Conservation (phyloP, 2,329 filamentous ascomycete genomes). For the Tolypocladium album region DNA sequence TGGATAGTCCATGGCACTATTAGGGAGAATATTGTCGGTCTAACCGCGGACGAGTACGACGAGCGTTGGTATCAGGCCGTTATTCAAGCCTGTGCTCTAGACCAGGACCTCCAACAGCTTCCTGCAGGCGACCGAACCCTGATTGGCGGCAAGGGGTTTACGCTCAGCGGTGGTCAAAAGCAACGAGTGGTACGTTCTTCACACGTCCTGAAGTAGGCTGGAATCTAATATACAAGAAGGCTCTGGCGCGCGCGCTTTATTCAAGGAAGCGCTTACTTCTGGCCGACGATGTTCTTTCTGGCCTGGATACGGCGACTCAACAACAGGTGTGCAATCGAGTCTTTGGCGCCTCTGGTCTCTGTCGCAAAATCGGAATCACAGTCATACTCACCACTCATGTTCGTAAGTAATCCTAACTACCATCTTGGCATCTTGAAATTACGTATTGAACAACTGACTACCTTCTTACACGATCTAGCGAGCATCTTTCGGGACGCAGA, state of each 20-base stretch:
- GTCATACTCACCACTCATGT: background rate
- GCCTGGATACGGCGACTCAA: background rate
- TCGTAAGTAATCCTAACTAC: background rate
- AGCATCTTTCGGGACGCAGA: too few relatives aligned
- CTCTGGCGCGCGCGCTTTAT: background rate
- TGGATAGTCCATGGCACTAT: constrained; percentile 8
- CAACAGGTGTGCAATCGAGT: background rate
- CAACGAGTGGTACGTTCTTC: background rate
- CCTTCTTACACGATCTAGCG: too few relatives aligned
- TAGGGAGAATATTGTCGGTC: constrained; percentile 7
- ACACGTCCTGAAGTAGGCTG: too few relatives aligned
- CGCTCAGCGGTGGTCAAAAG: background rate
- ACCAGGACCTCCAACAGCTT: constrained; percentile 5
- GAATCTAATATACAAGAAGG: background rate
- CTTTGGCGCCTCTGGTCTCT: background rate
- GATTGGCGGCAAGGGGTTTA: background rate
- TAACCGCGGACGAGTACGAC: background rate
- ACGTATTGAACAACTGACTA: too few relatives aligned
- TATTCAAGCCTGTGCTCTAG: constrained; percentile 5
- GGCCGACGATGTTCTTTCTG: background rate
- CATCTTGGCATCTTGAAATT: too few relatives aligned
- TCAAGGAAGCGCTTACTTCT: background rate
- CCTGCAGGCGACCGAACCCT: constrained; percentile 2
- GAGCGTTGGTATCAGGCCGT: constrained; percentile 6
- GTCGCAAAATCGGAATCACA: background rate